Conservation (phyloP, 768 basidiomycete genomes). For the Amanita muscaria region DNA sequence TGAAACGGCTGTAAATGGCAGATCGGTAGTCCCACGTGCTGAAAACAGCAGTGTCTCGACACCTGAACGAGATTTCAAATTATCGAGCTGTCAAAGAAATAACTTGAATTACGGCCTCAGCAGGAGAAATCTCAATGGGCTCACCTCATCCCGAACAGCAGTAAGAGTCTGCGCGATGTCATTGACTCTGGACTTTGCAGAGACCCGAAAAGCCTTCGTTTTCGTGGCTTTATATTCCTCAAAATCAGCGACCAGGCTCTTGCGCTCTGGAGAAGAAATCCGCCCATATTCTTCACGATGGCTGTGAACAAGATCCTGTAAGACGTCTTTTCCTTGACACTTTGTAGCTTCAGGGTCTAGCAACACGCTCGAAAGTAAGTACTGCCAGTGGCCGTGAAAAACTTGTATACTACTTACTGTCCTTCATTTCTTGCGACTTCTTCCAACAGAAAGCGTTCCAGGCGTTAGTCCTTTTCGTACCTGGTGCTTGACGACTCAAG, state of each 20-base stretch:
- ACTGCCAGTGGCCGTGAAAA: neutral
- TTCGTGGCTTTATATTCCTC: constrained; percentile 9
- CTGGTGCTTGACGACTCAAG: neutral
- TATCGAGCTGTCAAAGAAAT: constrained; percentile 5
- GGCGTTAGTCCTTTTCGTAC: neutral
- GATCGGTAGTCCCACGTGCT: constrained; percentile 1
- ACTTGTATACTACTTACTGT: neutral
- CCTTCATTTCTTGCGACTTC: neutral
- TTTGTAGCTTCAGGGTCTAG: too few relatives aligned
- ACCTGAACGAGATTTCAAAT: constrained; percentile 4
- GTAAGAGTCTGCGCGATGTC: constrained; percentile 10
- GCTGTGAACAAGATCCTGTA: constrained; percentile 5
- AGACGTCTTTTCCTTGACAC: neutral
- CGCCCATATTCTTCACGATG: neutral
- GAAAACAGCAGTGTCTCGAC: constrained; percentile 5
- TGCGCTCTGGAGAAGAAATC: constrained; percentile 3
- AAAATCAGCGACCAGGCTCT: constrained; percentile 7
- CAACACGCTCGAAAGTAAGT: neutral
- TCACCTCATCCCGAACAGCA: constrained; percentile 6
- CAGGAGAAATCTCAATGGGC: too few relatives aligned
- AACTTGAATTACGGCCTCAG: too few relatives aligned
- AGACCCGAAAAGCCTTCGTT: constrained; percentile 5
- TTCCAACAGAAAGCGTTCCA: constrained; percentile 12
- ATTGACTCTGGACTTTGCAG: constrained; percentile 8
- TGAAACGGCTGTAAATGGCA: neutral